Base-by-base conservation (phyloP, 1,284 basidiomycete species). In the Neonothopanus nambi region DNA sequence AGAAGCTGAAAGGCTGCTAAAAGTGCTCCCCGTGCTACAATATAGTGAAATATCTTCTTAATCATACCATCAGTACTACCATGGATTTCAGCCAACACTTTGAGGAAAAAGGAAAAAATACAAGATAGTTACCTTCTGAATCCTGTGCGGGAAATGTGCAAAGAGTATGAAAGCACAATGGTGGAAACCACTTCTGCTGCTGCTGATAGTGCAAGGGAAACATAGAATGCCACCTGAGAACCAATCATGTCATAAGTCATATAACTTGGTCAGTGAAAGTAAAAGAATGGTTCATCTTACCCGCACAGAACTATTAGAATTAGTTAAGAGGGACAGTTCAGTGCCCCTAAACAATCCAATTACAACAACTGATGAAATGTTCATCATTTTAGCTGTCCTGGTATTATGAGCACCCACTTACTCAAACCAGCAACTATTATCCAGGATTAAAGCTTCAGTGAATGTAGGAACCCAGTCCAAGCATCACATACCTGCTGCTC, bases 11-110 rank as follows among this genome's bases (percentile, higher is more conserved):
- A 21, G 15, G 42, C 24, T 2, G 49, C 37, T 3, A 51, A 18
- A 15, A 51, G 39, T 7, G 42, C n/a, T 3, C 49, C 49, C 33
- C 49, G 49, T 9, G 38, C 37, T 3, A 51, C 39, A 20, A 37
- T 33, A 23, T 28, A 51, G 13, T 51, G 13, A 17, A 51, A 30
- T 3, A 51, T 30, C 33, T 41, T 51, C 21, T 42, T 38, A 2
- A 51, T n/a, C 21, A 42, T 8, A 13, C 26, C 28, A 18, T 51
- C 49, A 4, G 49, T 42, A 5, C 49, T 43, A 23, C 15, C 5
- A 24, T 20, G 41, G 6, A 13, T 7, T 20, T 24, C 13, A 24
- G 20, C 20, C 7, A 18, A n/a, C 15, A 20, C 5, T 24, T 8
- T 33, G 8, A 9, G 8, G 30, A 6, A 43, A 12, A 43, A 13